phyloP scores from a whole-genome alignment of 805 yeast species.

The Metschnikowia gelsemii region DNA sequence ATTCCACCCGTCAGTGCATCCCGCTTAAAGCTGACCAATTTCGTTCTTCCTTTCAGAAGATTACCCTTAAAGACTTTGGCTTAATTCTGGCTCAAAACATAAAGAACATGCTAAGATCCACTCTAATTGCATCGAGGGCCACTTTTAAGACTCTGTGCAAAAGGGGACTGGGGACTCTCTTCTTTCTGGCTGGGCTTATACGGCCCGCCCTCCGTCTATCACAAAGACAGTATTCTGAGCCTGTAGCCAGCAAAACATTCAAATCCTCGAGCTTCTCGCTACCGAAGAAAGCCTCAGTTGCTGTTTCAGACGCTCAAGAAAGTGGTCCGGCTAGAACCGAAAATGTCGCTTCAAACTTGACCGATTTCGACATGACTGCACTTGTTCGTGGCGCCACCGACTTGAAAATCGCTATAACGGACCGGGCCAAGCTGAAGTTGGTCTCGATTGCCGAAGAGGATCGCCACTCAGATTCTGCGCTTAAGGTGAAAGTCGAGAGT shows the following conservation, averaged over 20 bases:
- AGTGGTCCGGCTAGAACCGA: not conserved
- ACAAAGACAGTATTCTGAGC: slow-evolving; percentile 2
- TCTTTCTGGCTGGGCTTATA: not conserved
- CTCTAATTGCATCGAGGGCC: too few relatives aligned
- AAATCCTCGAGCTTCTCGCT: slow-evolving; percentile 31
- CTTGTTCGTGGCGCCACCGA: slow-evolving; percentile 37
- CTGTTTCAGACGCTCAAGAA: not conserved
- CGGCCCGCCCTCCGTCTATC: not conserved
- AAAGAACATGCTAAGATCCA: too few relatives aligned
- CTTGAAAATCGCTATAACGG: slow-evolving; percentile 46
- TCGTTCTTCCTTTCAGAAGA: too few relatives aligned
- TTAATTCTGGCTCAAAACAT: too few relatives aligned
- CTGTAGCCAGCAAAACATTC: slow-evolving; percentile 20
- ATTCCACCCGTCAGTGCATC: too few relatives aligned
- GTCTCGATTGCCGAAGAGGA: slow-evolving; percentile 53
- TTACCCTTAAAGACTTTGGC: too few relatives aligned
- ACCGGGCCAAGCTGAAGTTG: slow-evolving; percentile 52
- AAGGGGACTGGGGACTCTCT: not conserved
- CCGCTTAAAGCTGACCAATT: too few relatives aligned
- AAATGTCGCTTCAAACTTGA: not conserved
- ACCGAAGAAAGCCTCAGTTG: slow-evolving; percentile 24
- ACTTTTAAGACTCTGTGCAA: not conserved
- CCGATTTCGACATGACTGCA: slow-evolving; percentile 30
- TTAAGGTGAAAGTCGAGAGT: slow-evolving; percentile 78
- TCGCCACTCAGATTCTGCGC: slow-evolving; percentile 51